Evolutionary conservation across 1,139 yeast genomes (phyloP), one percentile per base, ranked within the genome.

Genomic region (Geotrichum siamense): DNA sequence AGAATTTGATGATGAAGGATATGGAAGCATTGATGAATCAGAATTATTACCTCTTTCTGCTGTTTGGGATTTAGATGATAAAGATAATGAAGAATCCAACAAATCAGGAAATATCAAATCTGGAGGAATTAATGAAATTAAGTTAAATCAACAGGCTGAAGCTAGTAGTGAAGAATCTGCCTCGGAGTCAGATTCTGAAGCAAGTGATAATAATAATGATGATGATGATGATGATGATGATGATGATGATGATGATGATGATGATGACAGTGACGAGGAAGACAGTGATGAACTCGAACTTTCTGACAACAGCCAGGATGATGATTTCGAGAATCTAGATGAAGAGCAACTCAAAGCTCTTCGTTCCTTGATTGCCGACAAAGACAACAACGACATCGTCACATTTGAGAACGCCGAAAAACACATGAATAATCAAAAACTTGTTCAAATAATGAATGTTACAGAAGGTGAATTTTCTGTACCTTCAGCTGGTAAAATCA

Each of bases 21-120:
- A 53, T 31, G 53, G 48, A 38, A 75, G 80, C 56, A 62, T 76
- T 39, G 96, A 87, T 56, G 95, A 85, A 59, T 68, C 66, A 29
- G 83, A 85, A 54, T 69, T 87, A 48, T 75, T 83, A 44, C 75
- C 94, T 0, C 69, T 87, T 39, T 82, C 94, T 5, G 87, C 81
- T 54, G 89, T 85, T 4, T 87, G 95, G 95, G 96, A 83, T 61
- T 62, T 78, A 67, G 94, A 84, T 59, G 87, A 79, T 28, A 59
- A 65, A 49, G 56, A 56, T 23, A 57, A 55, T 35, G 49, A 56
- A 2, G 57, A 59, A 21, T 51, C 53, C 41, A 47, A 49, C 53
- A 50, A 44, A 45, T 54, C 53, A 8, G 51, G 54, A 22, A 37
- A 27, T 2, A 31, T 15, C 15, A 20, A 19, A 12, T 31, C 15